Evolutionary conservation across 495 filamentous ascomycete genomes (phyloP).

Genomic region (Glutinoglossum americanum): DNA sequence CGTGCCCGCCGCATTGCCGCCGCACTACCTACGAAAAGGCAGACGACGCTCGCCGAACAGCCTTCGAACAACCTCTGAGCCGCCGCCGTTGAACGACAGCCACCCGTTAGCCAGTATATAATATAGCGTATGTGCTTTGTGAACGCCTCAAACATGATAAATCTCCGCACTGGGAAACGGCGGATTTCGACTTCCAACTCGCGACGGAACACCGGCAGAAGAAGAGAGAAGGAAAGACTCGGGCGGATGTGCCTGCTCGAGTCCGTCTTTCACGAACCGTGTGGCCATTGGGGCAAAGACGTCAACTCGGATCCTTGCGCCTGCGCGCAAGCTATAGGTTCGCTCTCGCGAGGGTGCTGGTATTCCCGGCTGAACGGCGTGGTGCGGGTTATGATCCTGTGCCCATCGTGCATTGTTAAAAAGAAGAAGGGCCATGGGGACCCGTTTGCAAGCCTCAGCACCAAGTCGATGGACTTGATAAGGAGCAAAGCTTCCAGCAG

Average conservation of each 20-base stretch:
- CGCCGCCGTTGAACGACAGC: too few species aligned
- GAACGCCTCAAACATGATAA: not conserved
- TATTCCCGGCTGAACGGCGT: not conserved
- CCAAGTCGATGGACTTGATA: not conserved
- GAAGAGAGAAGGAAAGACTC: not conserved
- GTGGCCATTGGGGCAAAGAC: conserved; percentile 4
- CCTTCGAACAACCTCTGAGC: not conserved
- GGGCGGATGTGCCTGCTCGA: conserved; percentile 1
- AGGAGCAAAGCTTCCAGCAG: not conserved
- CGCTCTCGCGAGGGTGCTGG: not conserved
- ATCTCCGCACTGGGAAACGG: not conserved
- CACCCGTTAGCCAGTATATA: not conserved
- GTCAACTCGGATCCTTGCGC: not conserved
- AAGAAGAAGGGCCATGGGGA: not conserved
- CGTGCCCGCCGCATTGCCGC: not conserved
- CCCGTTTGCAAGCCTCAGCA: not conserved
- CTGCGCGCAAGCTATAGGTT: not conserved
- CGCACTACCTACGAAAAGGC: not conserved
- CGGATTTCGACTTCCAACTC: not conserved
- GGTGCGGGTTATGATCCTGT: not conserved
- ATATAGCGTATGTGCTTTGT: not conserved
- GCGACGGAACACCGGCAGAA: not conserved
- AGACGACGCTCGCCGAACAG: not conserved
- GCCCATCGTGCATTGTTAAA: not conserved
- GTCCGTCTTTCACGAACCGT: conserved; percentile 1